These are phyloP conservation scores for Desmodesmus armatus DNA, from an alignment of 139 green algal genomes.

Conservation along the genomic window DNA sequence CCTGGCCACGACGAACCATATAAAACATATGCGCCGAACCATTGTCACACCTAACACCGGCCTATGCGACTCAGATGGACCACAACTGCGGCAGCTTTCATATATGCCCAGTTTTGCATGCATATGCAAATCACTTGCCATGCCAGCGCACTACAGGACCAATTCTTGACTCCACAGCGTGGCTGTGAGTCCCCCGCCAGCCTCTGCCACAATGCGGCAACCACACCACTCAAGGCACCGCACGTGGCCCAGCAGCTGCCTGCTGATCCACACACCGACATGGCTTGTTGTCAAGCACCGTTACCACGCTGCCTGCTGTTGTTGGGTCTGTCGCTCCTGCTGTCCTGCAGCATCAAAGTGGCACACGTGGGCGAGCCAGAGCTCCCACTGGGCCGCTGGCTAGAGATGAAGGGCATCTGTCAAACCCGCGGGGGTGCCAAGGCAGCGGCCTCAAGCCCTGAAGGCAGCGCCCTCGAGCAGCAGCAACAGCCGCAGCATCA, in stretches of 20 bases:
- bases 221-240: not conserved
- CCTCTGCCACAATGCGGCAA: not conserved
- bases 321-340: not conserved
- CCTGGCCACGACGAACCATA: no score
- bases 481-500: slow-evolving; percentile 29
- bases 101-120: no score
- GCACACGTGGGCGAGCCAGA: slow-evolving; percentile 34
- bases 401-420: slow-evolving; percentile 47
- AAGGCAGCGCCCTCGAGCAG: not conserved
- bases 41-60: no score
- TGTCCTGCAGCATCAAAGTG: slow-evolving; percentile 32
- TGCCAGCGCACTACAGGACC: not conserved
- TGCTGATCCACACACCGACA: not conserved
- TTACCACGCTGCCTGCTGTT: not conserved
- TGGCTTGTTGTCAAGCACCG: not conserved
- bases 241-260: no score
- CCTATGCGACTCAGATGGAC: no score
- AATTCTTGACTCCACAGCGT: not conserved
- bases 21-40: no score
- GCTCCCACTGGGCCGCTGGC: slow-evolving; percentile 55
- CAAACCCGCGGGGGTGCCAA: not conserved
- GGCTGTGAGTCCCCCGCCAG: not conserved
- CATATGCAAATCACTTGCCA: no score
- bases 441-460: slow-evolving; percentile 20
- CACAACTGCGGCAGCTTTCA: no score